Percentiles rank a stretch among this genome's conserved stretches.
These are phyloP conservation scores for Setaria italica DNA, from an alignment of 202 grass and related monocot species.

Conservation along the genomic window DNA sequence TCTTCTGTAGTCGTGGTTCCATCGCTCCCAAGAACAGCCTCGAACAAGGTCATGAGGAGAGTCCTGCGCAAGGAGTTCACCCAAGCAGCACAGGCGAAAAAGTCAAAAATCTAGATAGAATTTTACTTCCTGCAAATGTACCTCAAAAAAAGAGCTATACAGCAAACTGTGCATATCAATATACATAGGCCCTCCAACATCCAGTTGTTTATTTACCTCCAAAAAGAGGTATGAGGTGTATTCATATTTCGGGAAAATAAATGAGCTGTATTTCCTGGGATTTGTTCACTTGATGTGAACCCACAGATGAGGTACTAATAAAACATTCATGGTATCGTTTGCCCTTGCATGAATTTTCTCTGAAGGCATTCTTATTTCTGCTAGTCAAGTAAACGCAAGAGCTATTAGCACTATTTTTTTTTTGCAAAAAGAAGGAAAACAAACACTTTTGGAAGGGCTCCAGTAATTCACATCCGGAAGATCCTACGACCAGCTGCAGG, in stretches of 20 bases:
- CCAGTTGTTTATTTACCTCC: background rate
- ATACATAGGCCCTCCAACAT: background rate
- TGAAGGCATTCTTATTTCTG: background rate
- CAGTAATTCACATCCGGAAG: background rate
- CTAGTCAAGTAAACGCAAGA: background rate
- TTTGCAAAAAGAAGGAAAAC: too few species aligned
- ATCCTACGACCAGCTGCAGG: background rate
- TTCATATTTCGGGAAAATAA: background rate
- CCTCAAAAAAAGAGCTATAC: background rate
- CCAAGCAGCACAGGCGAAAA: slow-evolving; percentile 51
- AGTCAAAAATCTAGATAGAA: slow-evolving; percentile 76
- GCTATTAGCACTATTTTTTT: too few species aligned
- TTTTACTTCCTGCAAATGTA: background rate
- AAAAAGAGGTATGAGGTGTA: background rate
- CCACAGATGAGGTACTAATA: slow-evolving; percentile 21
- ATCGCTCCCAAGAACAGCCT: slow-evolving; percentile 84
- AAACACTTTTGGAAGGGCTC: background rate
- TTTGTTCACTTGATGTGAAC: background rate
- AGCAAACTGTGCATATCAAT: slow-evolving; percentile 31
- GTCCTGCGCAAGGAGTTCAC: slow-evolving; percentile 79
- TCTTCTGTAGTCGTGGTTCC: slow-evolving; percentile 69
- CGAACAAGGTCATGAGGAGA: slow-evolving; percentile 97
- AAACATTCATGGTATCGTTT: background rate
- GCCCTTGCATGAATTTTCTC: background rate
- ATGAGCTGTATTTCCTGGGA: background rate